These are phyloP conservation scores for Petasospora rhodanensis DNA, from an alignment of 1,139 yeast species.

Conservation along the genomic window DNA sequence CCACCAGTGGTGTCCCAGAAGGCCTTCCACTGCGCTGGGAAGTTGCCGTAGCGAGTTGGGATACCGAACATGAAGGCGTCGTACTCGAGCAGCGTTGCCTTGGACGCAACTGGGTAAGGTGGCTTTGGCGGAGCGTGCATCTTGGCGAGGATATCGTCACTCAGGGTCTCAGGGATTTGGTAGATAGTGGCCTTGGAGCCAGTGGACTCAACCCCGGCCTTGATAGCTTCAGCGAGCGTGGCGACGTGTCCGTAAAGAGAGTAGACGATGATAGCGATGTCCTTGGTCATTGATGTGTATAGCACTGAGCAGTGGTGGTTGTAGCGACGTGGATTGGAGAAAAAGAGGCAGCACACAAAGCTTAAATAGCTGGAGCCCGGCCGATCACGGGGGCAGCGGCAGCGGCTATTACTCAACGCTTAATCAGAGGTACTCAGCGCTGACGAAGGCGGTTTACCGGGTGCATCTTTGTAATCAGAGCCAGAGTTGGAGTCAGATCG, in stretches of 20 bases:
- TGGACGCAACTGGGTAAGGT: slow-evolving; percentile 13
- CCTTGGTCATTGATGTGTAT: no score
- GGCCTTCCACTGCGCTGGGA: slow-evolving; percentile 14
- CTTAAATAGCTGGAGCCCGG: no score
- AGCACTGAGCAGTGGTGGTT: no score
- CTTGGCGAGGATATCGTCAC: slow-evolving; percentile 5
- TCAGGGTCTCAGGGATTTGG: slow-evolving; percentile 30
- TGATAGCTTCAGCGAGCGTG: slow-evolving; percentile 58
- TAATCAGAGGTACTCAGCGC: no score
- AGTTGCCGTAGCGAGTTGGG: slow-evolving; percentile 16
- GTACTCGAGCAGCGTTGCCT: slow-evolving; percentile 6
- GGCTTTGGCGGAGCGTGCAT: slow-evolving; percentile 13
- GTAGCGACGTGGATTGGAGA: no score
- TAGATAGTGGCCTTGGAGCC: slow-evolving; percentile 66
- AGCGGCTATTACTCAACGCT: no score
- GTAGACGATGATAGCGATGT: slow-evolving; percentile 58
- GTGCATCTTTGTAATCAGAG: no score
- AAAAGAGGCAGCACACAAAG: no score
- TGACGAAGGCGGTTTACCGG: no score
- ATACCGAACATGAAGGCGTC: slow-evolving; percentile 15
- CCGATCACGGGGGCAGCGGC: no score
- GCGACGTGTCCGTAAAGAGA: slow-evolving; percentile 76
- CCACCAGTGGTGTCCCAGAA: slow-evolving; percentile 16
- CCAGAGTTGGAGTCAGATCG: no score
- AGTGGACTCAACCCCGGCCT: slow-evolving; percentile 63